phyloP scores from a whole-genome alignment of 352 stramenopile species.

The Globisporangium echinulatum region DNA sequence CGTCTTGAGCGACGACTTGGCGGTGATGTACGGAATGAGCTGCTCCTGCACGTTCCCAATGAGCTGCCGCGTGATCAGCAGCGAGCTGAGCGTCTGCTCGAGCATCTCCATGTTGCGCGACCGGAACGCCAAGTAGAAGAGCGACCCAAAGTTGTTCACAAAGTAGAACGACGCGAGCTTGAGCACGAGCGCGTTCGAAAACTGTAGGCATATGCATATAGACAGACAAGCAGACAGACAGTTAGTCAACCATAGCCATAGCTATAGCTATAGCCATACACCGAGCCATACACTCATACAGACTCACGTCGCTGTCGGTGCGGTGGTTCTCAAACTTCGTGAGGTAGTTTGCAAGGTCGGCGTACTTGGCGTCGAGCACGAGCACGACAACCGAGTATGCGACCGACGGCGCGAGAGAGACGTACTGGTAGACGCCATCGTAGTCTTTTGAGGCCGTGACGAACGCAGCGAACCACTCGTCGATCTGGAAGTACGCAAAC shows the following conservation, averaged over 20 bases:
- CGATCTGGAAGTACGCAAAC: slow-evolving; percentile 77
- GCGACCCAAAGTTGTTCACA: slow-evolving; percentile 95
- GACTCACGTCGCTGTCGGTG: slow-evolving; percentile 77
- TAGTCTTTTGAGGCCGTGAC: slow-evolving; percentile 59
- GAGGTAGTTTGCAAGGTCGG: slow-evolving; percentile 86
- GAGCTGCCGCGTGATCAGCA: slow-evolving; percentile 79
- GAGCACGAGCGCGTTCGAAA: slow-evolving; percentile 91
- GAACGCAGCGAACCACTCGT: slow-evolving; percentile 58
- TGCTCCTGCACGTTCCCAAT: slow-evolving; percentile 77
- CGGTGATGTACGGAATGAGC: slow-evolving; percentile 73
- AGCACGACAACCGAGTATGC: slow-evolving; percentile 73
- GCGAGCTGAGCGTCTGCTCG: slow-evolving; percentile 85
- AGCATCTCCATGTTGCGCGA: slow-evolving; percentile 83
- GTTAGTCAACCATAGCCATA: neutral
- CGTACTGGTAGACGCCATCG: slow-evolving; percentile 60
- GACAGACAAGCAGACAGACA: neutral
- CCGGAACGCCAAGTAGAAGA: slow-evolving; percentile 95
- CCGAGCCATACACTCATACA: slow-evolving; percentile 5
- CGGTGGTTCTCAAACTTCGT: slow-evolving; percentile 93
- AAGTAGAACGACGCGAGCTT: slow-evolving; percentile 98
- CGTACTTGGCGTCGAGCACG: slow-evolving; percentile 82
- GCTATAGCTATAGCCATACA: neutral
- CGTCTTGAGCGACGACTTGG: slow-evolving; percentile 70
- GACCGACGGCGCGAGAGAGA: slow-evolving; percentile 61
- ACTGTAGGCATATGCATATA: slow-evolving; percentile 24